Evolutionary conservation across 345 rosid genomes (phyloP), one percentile per base, ranked within the genome.

Genomic region (Brassica incana): DNA sequence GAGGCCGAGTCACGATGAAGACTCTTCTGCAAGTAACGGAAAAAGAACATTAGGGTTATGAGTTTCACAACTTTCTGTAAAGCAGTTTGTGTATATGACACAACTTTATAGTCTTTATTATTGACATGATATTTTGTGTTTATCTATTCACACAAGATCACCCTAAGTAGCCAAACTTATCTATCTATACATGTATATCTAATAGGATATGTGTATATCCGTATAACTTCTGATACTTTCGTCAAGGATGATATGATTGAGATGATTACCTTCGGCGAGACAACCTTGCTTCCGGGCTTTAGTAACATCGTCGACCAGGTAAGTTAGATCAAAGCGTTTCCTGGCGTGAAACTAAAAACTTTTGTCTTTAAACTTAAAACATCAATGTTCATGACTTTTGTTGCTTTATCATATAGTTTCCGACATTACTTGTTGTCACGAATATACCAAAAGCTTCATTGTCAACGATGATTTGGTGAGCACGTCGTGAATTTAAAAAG

Each of bases 351-450:
- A 52, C 58, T 5, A 8, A 52, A 52, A 52, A n/a, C 8, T 48
- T 14, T 14, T 4, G 54, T 78, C 78, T 67, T 74, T 14, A 32
- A 79, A 79, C 61, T 74, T 18, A 32, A 79, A 79, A 70, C 61
- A 72, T 35, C 67, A 65, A 29, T 15, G 40, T 72, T 18, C 69
- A 43, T 71, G 71, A 67, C 74, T 67, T 52, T 73, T 45, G 30
- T 73, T 45, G 30, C 30, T 73, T 73, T 59, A 67, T 73, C 69
- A 18, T 23, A 25, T 45, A 72, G 33, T 45, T 59, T 45, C 63
- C 43, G 48, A 79, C 78, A 48, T 79, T 59, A 78, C 78, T 60
- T 79, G 70, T 79, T 67, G 65, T 79, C 82, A 79, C 82, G 82
- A 45, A 79, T 61, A 23, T 3, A 45, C 74, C 59, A 33, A 60